Conservation (phyloP, 2,329 filamentous ascomycete genomes). For the Coniochaeta ligniaria region DNA sequence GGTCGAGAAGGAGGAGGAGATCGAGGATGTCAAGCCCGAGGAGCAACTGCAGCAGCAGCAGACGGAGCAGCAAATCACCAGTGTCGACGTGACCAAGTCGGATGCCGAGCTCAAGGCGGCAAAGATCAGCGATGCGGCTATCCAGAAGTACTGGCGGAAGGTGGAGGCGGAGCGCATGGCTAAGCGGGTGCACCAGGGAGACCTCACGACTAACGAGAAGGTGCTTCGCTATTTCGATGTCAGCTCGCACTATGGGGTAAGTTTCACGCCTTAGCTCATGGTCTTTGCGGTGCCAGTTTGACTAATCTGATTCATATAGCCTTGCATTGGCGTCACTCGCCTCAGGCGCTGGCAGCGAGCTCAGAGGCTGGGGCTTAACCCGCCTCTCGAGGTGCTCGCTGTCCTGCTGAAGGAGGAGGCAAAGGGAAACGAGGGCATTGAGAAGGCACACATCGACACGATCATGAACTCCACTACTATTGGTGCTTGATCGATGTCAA, state of each 20-base stretch:
- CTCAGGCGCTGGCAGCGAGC: conserved; percentile 85
- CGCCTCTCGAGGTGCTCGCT: conserved; percentile 83
- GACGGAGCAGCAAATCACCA: conserved; percentile 13
- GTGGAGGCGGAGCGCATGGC: conserved; percentile 65
- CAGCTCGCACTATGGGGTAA: conserved; percentile 83
- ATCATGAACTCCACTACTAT: conserved; percentile 44
- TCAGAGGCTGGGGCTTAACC: conserved; percentile 71
- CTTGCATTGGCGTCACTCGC: conserved; percentile 78
- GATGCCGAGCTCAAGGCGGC: conserved; percentile 52
- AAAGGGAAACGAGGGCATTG: conserved; percentile 41
- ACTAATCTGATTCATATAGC: conserved; percentile 48
- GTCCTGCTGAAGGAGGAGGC: conserved; percentile 69
- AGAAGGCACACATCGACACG: conserved; percentile 71
- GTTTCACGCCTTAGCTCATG: conserved; percentile 35
- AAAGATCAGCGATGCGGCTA: conserved; percentile 58
- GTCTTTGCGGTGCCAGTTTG: too few species aligned
- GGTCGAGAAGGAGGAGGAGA: conserved; percentile 9
- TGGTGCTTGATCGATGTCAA: conserved; percentile 12
- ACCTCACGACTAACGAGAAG: conserved; percentile 69
- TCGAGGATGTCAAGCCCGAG: conserved; percentile 12
- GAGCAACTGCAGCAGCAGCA: conserved; percentile 11
- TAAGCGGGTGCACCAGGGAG: conserved; percentile 70
- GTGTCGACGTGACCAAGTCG: conserved; percentile 26
- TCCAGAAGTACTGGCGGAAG: conserved; percentile 69
- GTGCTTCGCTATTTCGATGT: conserved; percentile 89